Conservation (phyloP, 352 stramenopile genomes). For the Poterioochromonas sp. region DNA sequence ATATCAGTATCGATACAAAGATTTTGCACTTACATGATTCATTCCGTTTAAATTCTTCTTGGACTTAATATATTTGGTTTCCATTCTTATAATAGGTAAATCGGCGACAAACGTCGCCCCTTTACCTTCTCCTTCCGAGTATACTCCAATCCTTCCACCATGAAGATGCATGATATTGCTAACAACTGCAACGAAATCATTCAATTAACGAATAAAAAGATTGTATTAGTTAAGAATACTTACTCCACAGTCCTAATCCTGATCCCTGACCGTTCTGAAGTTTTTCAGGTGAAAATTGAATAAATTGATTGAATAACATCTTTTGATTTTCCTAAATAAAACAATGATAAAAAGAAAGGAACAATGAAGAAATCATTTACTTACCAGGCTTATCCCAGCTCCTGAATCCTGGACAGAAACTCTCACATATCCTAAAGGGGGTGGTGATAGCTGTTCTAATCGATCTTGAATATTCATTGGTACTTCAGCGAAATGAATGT, state of each 20-base stretch:
- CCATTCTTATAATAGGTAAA: constrained; percentile 4
- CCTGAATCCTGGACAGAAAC: background rate
- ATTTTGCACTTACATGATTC: background rate
- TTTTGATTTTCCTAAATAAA: constrained; percentile 25
- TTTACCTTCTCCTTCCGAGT: background rate
- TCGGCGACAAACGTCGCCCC: constrained; percentile 29
- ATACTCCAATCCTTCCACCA: constrained; percentile 24
- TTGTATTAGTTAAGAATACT: too few relatives aligned
- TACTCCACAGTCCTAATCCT: constrained; percentile 25
- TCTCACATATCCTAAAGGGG: background rate
- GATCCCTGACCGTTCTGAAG: constrained; percentile 10
- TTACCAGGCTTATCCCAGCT: background rate
- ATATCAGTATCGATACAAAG: background rate
- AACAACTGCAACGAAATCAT: too few relatives aligned
- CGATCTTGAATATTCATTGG: too few relatives aligned
- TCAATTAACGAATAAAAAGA: too few relatives aligned
- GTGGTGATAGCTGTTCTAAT: too few relatives aligned
- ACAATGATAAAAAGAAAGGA: background rate
- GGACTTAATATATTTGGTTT: background rate
- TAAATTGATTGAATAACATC: background rate
- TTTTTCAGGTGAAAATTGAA: constrained; percentile 12
- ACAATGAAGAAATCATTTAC: too few relatives aligned
- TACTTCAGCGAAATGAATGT: too few relatives aligned
- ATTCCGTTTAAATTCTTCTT: background rate
- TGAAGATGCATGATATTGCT: constrained; percentile 23